Evolutionary conservation across 1,139 yeast species (phyloP).

Genomic region (Pichiaceae sp.): DNA sequence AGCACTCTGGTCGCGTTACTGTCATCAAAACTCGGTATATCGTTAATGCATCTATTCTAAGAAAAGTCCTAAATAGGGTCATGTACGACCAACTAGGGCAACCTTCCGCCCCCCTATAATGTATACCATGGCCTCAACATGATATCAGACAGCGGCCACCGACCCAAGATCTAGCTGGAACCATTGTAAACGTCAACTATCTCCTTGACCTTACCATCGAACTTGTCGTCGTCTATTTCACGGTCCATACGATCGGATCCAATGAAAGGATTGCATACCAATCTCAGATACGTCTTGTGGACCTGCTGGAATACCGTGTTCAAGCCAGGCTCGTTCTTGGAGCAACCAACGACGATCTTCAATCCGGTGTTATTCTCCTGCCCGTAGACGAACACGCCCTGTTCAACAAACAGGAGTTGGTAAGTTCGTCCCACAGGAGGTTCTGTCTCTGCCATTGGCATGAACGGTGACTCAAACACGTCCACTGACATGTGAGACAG

Average conservation of each 20-base stretch:
- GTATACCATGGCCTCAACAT: too few relatives aligned
- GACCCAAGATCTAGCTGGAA: too few relatives aligned
- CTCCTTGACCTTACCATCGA: constrained; percentile 30
- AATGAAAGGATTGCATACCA: constrained; percentile 52
- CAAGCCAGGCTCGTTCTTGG: constrained; percentile 19
- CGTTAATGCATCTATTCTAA: too few relatives aligned
- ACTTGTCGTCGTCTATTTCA: constrained; percentile 27
- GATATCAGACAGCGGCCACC: too few relatives aligned
- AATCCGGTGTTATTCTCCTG: constrained; percentile 54
- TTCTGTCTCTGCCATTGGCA: constrained; percentile 7
- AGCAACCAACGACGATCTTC: constrained; percentile 46
- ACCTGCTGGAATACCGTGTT: constrained; percentile 31
- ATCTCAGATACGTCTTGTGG: constrained; percentile 30
- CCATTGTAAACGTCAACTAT: constrained; percentile 22
- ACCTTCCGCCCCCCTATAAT: too few relatives aligned
- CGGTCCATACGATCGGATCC: constrained; percentile 19
- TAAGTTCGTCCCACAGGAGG: constrained; percentile 20
- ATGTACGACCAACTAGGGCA: too few relatives aligned
- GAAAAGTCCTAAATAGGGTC: too few relatives aligned
- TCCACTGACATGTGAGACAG: constrained; percentile 62
- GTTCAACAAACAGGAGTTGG: constrained; percentile 48
- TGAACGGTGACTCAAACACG: constrained; percentile 45
- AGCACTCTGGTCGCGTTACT: too few relatives aligned
- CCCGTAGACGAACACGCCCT: constrained; percentile 54
- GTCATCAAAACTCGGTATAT: too few relatives aligned